phyloP scores from a whole-genome alignment of 2,329 filamentous ascomycete genomes.

The Curvularia lunata region DNA sequence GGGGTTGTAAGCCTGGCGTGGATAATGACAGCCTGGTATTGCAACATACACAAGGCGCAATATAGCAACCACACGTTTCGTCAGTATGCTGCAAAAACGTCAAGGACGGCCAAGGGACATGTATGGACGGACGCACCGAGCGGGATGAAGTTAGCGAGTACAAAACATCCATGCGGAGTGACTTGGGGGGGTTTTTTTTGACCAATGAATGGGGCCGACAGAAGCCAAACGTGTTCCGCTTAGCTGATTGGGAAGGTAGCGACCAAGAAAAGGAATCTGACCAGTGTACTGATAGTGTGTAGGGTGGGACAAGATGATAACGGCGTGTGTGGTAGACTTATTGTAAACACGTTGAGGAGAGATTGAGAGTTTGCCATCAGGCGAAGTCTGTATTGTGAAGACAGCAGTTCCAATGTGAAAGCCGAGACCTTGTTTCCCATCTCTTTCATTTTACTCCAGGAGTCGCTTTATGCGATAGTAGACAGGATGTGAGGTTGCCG shows the following conservation, averaged over 20 bases:
- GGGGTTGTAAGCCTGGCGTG: neutral
- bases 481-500: neutral
- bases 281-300: constrained; percentile 3
- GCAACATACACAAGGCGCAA: neutral
- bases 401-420: neutral
- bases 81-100: neutral
- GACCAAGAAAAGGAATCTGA: neutral
- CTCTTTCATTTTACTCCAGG: neutral
- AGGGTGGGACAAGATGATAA: constrained; percentile 3
- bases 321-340: neutral
- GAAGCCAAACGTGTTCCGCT: constrained; percentile 7
- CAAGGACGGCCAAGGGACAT: neutral
- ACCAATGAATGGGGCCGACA: constrained; percentile 5
- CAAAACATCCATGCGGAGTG: constrained; percentile 12
- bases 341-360: neutral
- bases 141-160: constrained; percentile 1
- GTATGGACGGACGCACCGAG: neutral
- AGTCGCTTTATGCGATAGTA: neutral
- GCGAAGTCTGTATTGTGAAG: neutral
- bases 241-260: constrained; percentile 16
- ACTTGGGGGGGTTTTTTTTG: neutral
- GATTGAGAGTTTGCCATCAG: neutral
- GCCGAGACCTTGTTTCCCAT: neutral
- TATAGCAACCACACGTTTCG: neutral
- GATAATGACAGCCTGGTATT: neutral